Evolutionary conservation across 768 basidiomycete species (phyloP).

Genomic region (Rhizopogon sp.): DNA sequence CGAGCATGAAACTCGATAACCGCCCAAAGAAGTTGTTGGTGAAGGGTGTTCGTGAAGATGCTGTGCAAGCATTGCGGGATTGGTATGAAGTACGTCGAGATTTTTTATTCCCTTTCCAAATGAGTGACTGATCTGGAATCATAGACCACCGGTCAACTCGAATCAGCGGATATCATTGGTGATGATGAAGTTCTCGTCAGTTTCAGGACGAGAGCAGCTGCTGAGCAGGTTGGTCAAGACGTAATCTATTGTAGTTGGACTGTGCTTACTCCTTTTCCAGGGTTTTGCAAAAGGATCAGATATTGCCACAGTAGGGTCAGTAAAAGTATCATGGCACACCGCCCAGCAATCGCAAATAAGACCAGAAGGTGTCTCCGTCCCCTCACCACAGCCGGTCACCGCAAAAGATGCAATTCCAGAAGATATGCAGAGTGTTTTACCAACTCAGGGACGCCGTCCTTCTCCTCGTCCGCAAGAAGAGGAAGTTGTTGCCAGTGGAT

Average conservation of each 20-base stretch:
- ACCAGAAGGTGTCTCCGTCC: slow-evolving; percentile 13
- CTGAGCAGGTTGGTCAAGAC: slow-evolving; percentile 62
- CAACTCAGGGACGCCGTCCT: slow-evolving; percentile 14
- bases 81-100: slow-evolving; percentile 70
- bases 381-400: slow-evolving; percentile 14
- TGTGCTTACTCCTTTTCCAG: slow-evolving; percentile 30
- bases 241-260: background rate
- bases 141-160: slow-evolving; percentile 68
- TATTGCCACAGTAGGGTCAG: slow-evolving; percentile 59
- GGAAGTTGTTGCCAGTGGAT: slow-evolving; percentile 60
- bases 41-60: slow-evolving; percentile 57
- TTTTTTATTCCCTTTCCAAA: background rate
- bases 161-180: slow-evolving; percentile 53
- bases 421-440: slow-evolving; percentile 20
- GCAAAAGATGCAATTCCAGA: slow-evolving; percentile 16
- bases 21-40: slow-evolving; percentile 77
- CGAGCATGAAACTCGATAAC: slow-evolving; percentile 87
- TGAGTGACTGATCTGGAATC: slow-evolving; percentile 6
- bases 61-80: slow-evolving; percentile 58
- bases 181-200: slow-evolving; percentile 56
- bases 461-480: slow-evolving; percentile 46
- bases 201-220: slow-evolving; percentile 68
- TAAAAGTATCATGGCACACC: slow-evolving; percentile 65
- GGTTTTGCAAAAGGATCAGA: slow-evolving; percentile 68
- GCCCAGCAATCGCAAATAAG: slow-evolving; percentile 22